These are phyloP conservation scores for Mallotus japonicus DNA, from an alignment of 441 rosid species.

Conservation along the genomic window DNA sequence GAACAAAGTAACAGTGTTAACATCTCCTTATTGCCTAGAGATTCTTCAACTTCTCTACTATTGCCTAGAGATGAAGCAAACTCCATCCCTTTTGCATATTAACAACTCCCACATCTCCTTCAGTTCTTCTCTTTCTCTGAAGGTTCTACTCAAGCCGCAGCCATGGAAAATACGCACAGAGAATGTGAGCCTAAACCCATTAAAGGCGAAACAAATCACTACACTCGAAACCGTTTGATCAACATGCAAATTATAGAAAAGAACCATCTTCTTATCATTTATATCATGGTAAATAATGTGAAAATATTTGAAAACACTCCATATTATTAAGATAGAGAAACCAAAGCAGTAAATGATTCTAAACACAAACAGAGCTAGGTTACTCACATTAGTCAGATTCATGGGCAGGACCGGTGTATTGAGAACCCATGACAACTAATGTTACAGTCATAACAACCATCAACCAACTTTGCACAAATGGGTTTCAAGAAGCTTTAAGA, in stretches of 20 bases:
- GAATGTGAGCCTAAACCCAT: too few species aligned
- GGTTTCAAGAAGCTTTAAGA: constrained; percentile 58
- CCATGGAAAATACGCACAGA: too few species aligned
- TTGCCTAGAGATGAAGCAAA: too few species aligned
- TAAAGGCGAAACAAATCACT: background rate
- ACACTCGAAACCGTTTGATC: background rate
- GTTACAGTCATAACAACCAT: constrained; percentile 56
- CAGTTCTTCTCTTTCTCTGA: too few species aligned
- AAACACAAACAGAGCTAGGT: background rate
- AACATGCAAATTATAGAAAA: background rate
- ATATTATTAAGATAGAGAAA: background rate
- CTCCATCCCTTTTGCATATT: too few species aligned
- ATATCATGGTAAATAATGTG: background rate
- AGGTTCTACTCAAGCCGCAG: too few species aligned
- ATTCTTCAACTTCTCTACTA: too few species aligned
- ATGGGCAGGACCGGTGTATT: constrained; percentile 78
- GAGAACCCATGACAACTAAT: constrained; percentile 48
- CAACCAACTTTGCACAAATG: constrained; percentile 48
- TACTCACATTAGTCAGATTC: constrained; percentile 88
- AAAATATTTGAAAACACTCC: background rate
- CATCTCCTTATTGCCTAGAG: too few species aligned
- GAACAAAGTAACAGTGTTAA: too few species aligned
- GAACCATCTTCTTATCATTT: background rate
- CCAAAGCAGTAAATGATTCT: background rate
- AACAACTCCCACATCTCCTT: too few species aligned